phyloP scores from a whole-genome alignment of 129 eudicot species.

The Erigeron canadensis region DNA sequence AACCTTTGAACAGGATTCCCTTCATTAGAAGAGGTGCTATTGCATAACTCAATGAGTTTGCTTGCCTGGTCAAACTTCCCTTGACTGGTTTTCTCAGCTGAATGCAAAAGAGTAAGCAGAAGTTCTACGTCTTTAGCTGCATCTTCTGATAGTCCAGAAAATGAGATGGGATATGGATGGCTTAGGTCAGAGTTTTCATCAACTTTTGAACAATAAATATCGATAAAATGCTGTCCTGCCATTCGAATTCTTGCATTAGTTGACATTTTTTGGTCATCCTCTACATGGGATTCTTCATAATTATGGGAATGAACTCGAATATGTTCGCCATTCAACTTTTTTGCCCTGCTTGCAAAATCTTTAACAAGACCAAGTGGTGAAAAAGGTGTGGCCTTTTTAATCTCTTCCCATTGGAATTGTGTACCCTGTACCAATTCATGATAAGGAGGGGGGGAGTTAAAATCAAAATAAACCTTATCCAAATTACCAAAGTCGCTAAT shows the following conservation, averaged over 20 bases:
- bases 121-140: conserved; percentile 37
- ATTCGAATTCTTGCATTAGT: conserved; percentile 31
- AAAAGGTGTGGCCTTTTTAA: conserved; percentile 8
- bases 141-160: conserved; percentile 30
- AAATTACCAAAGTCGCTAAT: not conserved
- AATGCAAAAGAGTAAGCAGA: conserved; percentile 38
- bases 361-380: conserved; percentile 16
- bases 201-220: conserved; percentile 9
- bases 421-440: not conserved
- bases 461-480: conserved; percentile 11
- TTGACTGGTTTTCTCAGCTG: conserved; percentile 47
- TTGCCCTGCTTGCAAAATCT: conserved; percentile 15
- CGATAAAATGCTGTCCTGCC: conserved; percentile 34
- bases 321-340: conserved; percentile 29
- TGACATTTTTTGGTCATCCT: conserved; percentile 16
- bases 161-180: conserved; percentile 18
- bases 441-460: conserved; percentile 21
- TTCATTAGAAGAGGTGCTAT: conserved; percentile 10
- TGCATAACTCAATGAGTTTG: conserved; percentile 36
- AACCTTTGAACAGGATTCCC: conserved; percentile 44
- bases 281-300: not conserved
- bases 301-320: not conserved
- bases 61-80: conserved; percentile 32
- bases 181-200: not conserved
- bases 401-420: not conserved